A percentile compares a stretch with the other conserved stretches of the same genome.
These are phyloP conservation scores for Fusarium annulatum DNA, from an alignment of 2,329 filamentous ascomycete species.

Conservation along the genomic window DNA sequence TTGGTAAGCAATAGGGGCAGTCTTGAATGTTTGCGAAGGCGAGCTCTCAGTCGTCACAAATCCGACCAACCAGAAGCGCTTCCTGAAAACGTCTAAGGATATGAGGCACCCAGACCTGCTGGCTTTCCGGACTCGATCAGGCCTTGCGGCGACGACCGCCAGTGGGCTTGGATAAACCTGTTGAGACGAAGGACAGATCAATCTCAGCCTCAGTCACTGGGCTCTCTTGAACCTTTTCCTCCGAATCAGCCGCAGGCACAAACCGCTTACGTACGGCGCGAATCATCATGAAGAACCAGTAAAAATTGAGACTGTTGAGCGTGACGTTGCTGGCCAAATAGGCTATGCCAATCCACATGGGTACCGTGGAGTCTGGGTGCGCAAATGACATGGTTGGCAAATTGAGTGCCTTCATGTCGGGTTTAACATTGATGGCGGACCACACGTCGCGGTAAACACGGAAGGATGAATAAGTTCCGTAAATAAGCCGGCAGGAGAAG, in stretches of 20 bases:
- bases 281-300: slow-evolving; percentile 92
- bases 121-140: slow-evolving; percentile 16
- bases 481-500: slow-evolving; percentile 80
- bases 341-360: slow-evolving; percentile 74
- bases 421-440: slow-evolving; percentile 57
- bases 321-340: slow-evolving; percentile 78
- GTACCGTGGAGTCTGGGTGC: slow-evolving; percentile 63
- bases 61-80: neutral
- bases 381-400: slow-evolving; percentile 56
- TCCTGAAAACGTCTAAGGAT: neutral
- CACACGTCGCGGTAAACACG: slow-evolving; percentile 78
- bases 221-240: slow-evolving; percentile 43
- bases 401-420: slow-evolving; percentile 44
- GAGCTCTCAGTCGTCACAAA: neutral
- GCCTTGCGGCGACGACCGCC: slow-evolving; percentile 48
- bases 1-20: neutral
- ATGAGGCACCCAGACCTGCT: neutral
- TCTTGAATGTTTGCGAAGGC: neutral
- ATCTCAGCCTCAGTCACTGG: slow-evolving; percentile 45
- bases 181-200: slow-evolving; percentile 47
- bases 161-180: slow-evolving; percentile 38
- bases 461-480: slow-evolving; percentile 78
- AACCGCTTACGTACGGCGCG: slow-evolving; percentile 82
- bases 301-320: slow-evolving; percentile 81
- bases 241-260: slow-evolving; percentile 57